Evolutionary conservation across 257 asterid species (phyloP).

Genomic region (Linderniella brevidens): DNA sequence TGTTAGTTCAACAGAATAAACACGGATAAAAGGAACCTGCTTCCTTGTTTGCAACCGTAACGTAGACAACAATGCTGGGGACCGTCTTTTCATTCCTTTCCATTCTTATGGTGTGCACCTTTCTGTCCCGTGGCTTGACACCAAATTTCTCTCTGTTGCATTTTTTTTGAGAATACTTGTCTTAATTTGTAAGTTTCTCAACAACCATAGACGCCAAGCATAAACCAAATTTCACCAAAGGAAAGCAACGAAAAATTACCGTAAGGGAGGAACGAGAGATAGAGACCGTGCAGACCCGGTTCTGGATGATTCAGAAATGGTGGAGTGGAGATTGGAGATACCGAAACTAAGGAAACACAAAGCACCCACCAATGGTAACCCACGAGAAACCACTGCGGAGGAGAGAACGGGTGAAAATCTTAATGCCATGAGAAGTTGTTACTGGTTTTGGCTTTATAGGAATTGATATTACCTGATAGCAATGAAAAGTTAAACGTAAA

Average conservation of each 20-base stretch:
- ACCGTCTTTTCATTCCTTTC: constrained; percentile 49
- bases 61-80: constrained; percentile 90
- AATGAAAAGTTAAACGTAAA: no score
- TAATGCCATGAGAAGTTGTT: constrained; percentile 46
- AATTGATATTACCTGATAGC: constrained; percentile 27
- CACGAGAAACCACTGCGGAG: constrained; percentile 42
- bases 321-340: constrained; percentile 39
- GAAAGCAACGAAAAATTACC: constrained; percentile 24
- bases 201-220: no score
- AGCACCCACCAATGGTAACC: constrained; percentile 72
- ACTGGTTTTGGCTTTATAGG: constrained; percentile 22
- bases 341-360: constrained; percentile 73
- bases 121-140: constrained; percentile 18
- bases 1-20: neutral
- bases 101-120: constrained; percentile 41
- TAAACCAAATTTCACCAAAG: constrained; percentile 1
- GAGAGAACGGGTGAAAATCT: constrained; percentile 50
- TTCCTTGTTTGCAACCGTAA: constrained; percentile 84
- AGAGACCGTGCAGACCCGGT: constrained; percentile 35
- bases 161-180: constrained; percentile 3
- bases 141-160: constrained; percentile 32
- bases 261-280: constrained; percentile 23
- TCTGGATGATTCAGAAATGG: constrained; percentile 24
- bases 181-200: constrained; percentile 12
- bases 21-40: constrained; percentile 32